A percentile compares a stretch with the other conserved stretches of the same genome.
Conservation (phyloP, 1,284 basidiomycete species). For the Ustilago hordei region DNA sequence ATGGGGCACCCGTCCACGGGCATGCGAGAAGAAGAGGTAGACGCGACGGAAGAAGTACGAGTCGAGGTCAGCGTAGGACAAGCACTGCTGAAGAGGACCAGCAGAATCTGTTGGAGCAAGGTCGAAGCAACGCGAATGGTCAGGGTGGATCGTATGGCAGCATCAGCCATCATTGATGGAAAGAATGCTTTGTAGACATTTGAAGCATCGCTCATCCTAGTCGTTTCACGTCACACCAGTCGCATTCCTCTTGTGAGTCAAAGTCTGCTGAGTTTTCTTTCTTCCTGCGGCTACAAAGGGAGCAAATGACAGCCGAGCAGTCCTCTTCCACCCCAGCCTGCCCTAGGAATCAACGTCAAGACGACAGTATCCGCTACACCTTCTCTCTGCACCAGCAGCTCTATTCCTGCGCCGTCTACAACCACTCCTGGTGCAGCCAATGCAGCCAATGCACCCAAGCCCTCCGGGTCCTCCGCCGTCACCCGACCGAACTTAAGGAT, state of each 20-base stretch:
- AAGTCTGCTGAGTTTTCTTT: background rate
- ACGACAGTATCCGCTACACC: background rate
- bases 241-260: background rate
- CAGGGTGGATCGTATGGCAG: conserved; percentile 22
- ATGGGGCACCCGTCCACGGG: conserved; percentile 26
- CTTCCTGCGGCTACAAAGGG: conserved; percentile 13
- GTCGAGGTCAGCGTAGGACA: conserved; percentile 4
- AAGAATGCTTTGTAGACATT: background rate
- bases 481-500: conserved; percentile 43
- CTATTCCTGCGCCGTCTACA: conserved; percentile 29
- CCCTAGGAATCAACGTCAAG: conserved; percentile 30
- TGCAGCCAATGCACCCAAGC: conserved; percentile 35
- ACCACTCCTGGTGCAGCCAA: conserved; percentile 41
- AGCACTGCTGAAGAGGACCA: conserved; percentile 20
- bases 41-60: conserved; percentile 5
- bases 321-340: conserved; percentile 53
- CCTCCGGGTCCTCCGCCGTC: conserved; percentile 17
- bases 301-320: conserved; percentile 51
- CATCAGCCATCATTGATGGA: conserved; percentile 17
- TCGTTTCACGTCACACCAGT: background rate
- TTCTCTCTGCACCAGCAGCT: conserved; percentile 17
- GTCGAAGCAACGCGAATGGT: background rate
- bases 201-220: background rate
- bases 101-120: conserved; percentile 42
- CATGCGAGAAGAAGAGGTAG: conserved; percentile 10